phyloP scores from a whole-genome alignment of 2,329 filamentous ascomycete species.

The Monilinia laxa region DNA sequence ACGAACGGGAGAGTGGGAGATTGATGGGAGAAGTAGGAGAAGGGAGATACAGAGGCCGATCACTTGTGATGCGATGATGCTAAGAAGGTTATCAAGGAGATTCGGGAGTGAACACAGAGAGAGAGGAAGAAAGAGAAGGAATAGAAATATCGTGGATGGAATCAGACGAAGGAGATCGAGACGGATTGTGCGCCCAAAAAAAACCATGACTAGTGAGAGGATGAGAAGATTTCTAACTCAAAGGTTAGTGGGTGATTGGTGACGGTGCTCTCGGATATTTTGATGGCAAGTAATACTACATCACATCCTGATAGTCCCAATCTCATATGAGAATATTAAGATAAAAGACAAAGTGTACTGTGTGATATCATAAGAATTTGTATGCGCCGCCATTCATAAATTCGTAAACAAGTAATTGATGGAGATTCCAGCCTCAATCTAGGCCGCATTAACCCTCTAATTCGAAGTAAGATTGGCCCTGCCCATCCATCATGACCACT shows the following conservation, averaged over 20 bases:
- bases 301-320: no score
- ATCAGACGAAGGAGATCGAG: background rate
- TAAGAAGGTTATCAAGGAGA: conserved; percentile 4
- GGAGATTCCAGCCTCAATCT: background rate
- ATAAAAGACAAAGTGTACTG: no score
- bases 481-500: background rate
- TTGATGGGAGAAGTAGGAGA: background rate
- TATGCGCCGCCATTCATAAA: background rate
- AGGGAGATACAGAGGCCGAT: background rate
- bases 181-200: background rate
- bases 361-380: background rate
- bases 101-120: background rate
- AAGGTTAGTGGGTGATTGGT: background rate
- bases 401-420: background rate
- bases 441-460: background rate
- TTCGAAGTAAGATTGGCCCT: background rate
- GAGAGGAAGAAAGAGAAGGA: background rate
- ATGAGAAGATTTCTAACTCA: background rate
- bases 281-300: background rate
- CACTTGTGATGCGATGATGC: background rate
- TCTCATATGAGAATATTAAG: no score
- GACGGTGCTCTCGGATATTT: background rate
- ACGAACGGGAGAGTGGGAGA: background rate
- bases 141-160: background rate
- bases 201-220: background rate